Base-by-base conservation (phyloP, 495 filamentous ascomycete genomes). In the Cercophora sp. region DNA sequence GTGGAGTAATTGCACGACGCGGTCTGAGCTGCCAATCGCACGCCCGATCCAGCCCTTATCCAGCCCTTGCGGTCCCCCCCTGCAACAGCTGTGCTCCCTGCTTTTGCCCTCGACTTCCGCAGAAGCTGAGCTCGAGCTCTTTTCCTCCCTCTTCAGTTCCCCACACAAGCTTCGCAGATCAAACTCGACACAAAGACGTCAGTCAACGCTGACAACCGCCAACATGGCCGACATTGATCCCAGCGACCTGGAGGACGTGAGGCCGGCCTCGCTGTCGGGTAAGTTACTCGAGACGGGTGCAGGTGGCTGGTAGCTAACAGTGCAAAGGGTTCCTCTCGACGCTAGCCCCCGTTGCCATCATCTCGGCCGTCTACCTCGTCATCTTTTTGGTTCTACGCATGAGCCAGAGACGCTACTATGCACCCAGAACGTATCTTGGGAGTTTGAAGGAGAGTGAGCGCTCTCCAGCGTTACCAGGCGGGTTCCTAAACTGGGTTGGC, bases 341-440 rank as follows among this genome's bases (percentile, higher is more conserved):
- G 13, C 70, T 96, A 27, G 73, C 81, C 9, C 89, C 91, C 13
- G 79, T 86, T 34, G 62, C 82, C 13, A 53, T 87, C n/a, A 63
- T 85, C 59, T 84, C 88, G 8, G 66, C 58, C 29, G 69, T 81
- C 52, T 89, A 91, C 69, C 49, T 89, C 25, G 27, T 72, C 20
- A 59, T 88, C 41, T 98, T 96, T 77, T 67, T 96, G 44, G 64
- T 93, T 50, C 71, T 98, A 51, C 83, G 93, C 24, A 77, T 72
- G 54, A 85, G 74, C 39, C 75, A 92, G 43, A 80, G 76, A 51
- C 81, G 91, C 39, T 85, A 80, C 69, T 98, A 98, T 74, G 84
- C 87, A 43, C 93, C 93, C 2, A 79, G 92, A 69, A 91, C 89
- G 19, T 96, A 92, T 67, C 70, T 98, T 29, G 86, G 89, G 24